Conservation (phyloP, 2,329 filamentous ascomycete genomes). For the Metarhizium robertsii region DNA sequence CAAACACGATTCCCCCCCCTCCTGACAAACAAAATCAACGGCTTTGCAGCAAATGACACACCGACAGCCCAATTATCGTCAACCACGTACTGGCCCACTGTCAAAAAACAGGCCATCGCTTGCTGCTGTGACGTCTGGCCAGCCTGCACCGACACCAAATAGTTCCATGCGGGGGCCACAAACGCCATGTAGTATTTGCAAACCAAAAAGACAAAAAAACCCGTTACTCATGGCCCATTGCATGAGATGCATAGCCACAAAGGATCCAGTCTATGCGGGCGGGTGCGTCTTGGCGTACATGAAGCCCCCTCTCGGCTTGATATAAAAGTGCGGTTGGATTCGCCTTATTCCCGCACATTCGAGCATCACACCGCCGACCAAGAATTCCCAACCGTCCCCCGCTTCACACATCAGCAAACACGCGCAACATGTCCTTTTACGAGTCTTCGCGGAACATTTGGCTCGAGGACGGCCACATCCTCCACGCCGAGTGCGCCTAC, state of each 20-base stretch:
- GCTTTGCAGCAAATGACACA: no score
- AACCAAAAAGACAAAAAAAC: no score
- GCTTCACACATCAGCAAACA: not conserved
- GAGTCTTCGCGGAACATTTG: constrained; percentile 1
- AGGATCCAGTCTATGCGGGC: not conserved
- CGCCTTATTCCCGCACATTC: not conserved
- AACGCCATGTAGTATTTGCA: not conserved
- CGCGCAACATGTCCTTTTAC: constrained; percentile 7
- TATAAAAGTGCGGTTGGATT: not conserved
- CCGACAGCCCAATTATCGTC: not conserved
- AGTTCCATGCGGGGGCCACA: not conserved
- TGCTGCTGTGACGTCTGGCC: not conserved
- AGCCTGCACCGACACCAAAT: not conserved
- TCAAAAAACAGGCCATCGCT: not conserved
- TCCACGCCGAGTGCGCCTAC: constrained; percentile 4
- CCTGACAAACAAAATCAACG: no score
- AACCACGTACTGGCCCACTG: not conserved
- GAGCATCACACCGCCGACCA: not conserved
- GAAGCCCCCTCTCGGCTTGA: no score
- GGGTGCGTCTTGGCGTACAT: not conserved
- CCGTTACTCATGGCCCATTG: not conserved
- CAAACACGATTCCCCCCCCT: no score
- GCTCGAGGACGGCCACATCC: constrained; percentile 7
- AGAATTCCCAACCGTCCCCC: no score
- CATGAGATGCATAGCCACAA: not conserved